Conservation (phyloP, 1,139 yeast genomes). For the Debaryomyces singareniensis region DNA sequence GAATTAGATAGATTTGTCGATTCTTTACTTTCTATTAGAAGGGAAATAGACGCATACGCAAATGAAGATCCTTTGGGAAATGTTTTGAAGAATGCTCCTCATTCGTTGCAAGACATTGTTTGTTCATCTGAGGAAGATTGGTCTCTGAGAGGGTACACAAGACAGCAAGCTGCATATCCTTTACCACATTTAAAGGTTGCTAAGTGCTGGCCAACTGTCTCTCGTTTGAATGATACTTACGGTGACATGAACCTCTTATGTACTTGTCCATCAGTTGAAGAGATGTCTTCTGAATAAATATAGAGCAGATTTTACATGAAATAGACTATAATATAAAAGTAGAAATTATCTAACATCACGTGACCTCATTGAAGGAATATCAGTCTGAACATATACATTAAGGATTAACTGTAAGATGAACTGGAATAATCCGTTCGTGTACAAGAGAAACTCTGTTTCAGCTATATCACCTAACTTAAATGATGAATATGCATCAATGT, state of each 20-base stretch:
- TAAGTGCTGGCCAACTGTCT: conserved; percentile 94
- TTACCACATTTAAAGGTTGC: conserved; percentile 60
- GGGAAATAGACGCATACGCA: conserved; percentile 75
- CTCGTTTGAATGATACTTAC: conserved; percentile 87
- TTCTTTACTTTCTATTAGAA: conserved; percentile 75
- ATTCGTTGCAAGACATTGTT: conserved; percentile 74
- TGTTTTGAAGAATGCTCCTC: conserved; percentile 88
- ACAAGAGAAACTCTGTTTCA: conserved; percentile 10
- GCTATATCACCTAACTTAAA: conserved; percentile 8
- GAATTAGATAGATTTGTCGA: conserved; percentile 90
- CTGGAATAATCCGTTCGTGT: conserved; percentile 10
- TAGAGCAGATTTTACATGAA: neutral
- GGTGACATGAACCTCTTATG: conserved; percentile 93
- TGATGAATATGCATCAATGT: neutral
- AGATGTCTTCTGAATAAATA: conserved; percentile 32
- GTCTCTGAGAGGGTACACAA: conserved; percentile 74
- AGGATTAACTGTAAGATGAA: conserved; percentile 12
- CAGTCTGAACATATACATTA: too few species aligned
- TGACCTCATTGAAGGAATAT: neutral
- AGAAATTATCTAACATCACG: neutral
- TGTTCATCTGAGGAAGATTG: conserved; percentile 58
- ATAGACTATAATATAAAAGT: neutral
- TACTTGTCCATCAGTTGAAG: conserved; percentile 84
- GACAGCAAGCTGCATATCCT: conserved; percentile 94
- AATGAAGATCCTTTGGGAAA: conserved; percentile 61